Conservation (phyloP, 2,329 filamentous ascomycete species). For the Aspergillus sp. region DNA sequence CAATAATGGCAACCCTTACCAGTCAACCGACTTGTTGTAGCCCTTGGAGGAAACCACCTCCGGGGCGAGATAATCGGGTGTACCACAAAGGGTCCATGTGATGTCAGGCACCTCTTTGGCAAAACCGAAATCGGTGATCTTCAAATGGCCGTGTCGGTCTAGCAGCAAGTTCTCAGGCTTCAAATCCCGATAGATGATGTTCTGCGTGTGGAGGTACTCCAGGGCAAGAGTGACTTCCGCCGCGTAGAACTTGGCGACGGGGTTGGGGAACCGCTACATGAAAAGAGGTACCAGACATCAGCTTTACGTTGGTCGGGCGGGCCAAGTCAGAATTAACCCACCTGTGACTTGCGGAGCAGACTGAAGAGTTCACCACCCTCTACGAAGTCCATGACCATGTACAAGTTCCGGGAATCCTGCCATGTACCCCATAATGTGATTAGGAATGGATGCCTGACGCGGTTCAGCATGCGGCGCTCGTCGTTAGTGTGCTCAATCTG, state of each 20-base stretch:
- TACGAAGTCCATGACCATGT: constrained; percentile 99
- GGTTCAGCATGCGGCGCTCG: constrained; percentile 90
- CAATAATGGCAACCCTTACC: constrained; percentile 60
- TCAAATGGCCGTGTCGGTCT: constrained; percentile 89
- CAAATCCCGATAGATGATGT: constrained; percentile 97
- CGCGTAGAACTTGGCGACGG: constrained; percentile 98
- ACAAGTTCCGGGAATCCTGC: constrained; percentile 90
- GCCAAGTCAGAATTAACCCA: constrained; percentile 47
- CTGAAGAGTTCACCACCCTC: constrained; percentile 98
- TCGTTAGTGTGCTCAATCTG: constrained; percentile 99
- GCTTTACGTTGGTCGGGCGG: constrained; percentile 9
- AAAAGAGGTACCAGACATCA: background rate
- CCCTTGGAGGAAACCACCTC: constrained; percentile 99
- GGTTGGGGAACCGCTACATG: constrained; percentile 88
- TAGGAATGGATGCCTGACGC: constrained; percentile 96
- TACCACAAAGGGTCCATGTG: constrained; percentile 97
- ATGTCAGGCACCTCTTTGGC: constrained; percentile 98
- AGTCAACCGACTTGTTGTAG: constrained; percentile 99
- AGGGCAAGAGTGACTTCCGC: constrained; percentile 94
- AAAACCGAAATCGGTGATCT: constrained; percentile 98
- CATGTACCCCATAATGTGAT: constrained; percentile 99
- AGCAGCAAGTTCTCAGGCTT: constrained; percentile 94
- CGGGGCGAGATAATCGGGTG: constrained; percentile 93
- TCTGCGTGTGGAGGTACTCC: constrained; percentile 89
- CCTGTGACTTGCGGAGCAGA: constrained; percentile 87